Conservation (phyloP, 208 protist species). For the Leishmania braziliensis region DNA sequence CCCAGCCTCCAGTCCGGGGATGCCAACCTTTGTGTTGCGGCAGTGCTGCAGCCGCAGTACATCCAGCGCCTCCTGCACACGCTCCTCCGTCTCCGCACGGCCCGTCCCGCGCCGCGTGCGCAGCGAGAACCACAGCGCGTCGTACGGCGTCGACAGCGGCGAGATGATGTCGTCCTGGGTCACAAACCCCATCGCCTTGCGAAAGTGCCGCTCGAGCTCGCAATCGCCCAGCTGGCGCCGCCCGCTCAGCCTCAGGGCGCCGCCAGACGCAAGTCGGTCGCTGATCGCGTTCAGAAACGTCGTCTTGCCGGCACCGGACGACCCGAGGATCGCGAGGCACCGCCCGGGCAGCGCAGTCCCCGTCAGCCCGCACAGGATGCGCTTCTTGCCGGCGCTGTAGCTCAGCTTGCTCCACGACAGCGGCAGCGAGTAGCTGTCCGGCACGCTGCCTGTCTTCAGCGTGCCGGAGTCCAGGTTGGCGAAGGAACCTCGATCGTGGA, state of each 20-base stretch:
- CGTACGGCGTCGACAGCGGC: slow-evolving; percentile 59
- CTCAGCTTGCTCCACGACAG: slow-evolving; percentile 77
- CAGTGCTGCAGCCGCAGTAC: slow-evolving; percentile 68
- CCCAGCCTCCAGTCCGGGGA: slow-evolving; percentile 65
- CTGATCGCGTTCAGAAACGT: slow-evolving; percentile 72
- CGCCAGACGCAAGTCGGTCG: slow-evolving; percentile 52
- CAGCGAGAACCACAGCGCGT: slow-evolving; percentile 76
- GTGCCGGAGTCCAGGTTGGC: slow-evolving; percentile 50
- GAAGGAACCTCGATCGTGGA: slow-evolving; percentile 45
- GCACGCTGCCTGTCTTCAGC: slow-evolving; percentile 31
- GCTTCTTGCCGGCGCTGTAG: slow-evolving; percentile 50
- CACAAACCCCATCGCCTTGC: slow-evolving; percentile 77
- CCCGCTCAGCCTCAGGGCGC: slow-evolving; percentile 49
- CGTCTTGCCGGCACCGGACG: slow-evolving; percentile 84
- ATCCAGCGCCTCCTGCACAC: slow-evolving; percentile 70
- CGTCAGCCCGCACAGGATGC: slow-evolving; percentile 70
- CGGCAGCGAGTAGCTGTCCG: slow-evolving; percentile 48
- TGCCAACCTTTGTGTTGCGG: slow-evolving; percentile 73
- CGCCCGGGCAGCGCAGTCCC: slow-evolving; percentile 74
- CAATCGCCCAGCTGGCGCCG: slow-evolving; percentile 69
- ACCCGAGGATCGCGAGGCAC: slow-evolving; percentile 83
- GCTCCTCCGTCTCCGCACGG: slow-evolving; percentile 41
- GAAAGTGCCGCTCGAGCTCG: slow-evolving; percentile 56
- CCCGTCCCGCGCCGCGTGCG: slow-evolving; percentile 64
- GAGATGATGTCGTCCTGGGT: slow-evolving; percentile 86